Conservation (phyloP, 2,329 filamentous ascomycete genomes). For the Fusarium sp. region DNA sequence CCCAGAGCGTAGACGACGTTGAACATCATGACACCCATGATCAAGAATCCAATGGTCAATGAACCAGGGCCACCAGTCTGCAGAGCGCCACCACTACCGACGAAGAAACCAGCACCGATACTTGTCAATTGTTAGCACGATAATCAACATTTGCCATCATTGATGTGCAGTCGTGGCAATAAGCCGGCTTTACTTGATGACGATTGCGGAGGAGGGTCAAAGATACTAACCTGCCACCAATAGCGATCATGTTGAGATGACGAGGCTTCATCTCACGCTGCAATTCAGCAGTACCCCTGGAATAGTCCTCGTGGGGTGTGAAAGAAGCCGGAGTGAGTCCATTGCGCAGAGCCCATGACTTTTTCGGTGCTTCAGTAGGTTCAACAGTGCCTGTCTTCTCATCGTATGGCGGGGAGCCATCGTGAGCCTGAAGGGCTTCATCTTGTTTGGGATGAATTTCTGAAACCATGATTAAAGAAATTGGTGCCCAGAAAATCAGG, state of each 20-base stretch:
- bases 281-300: constrained; percentile 42
- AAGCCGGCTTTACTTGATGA: constrained; percentile 16
- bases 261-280: constrained; percentile 49
- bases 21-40: constrained; percentile 73
- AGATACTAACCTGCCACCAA: constrained; percentile 47
- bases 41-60: constrained; percentile 65
- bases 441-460: constrained; percentile 34
- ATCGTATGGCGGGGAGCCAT: constrained; percentile 28
- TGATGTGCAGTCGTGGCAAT: constrained; percentile 4
- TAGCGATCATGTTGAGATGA: constrained; percentile 50
- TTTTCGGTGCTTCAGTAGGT: constrained; percentile 2
- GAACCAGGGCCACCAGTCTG: constrained; percentile 54
- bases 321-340: constrained; percentile 46
- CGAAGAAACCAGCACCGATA: constrained; percentile 75
- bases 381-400: constrained; percentile 40
- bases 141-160: neutral
- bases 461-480: constrained; percentile 34
- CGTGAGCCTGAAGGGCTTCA: constrained; percentile 35
- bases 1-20: constrained; percentile 74
- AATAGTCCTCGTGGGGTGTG: constrained; percentile 42
- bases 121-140: constrained; percentile 19
- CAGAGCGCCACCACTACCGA: constrained; percentile 67
- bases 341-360: constrained; percentile 49
- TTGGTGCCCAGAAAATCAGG: neutral
- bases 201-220: neutral